Percentiles rank a stretch among this genome's conserved stretches.
Evolutionary conservation across 805 yeast species (phyloP).

Genomic region (Starmerella khaoyaiensis): DNA sequence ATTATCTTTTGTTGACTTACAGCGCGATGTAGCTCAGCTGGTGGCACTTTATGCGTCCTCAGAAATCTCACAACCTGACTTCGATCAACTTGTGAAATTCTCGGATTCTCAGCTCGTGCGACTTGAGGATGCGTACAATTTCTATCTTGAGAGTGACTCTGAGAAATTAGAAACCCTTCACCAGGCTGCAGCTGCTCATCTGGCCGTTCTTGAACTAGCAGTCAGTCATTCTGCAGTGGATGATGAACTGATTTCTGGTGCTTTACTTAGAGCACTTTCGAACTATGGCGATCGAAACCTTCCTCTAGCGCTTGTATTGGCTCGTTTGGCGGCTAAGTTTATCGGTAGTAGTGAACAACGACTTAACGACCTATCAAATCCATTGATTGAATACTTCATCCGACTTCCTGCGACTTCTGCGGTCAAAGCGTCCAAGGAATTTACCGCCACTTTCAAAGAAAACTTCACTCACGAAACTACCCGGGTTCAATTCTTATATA

Average conservation of each 20-base stretch:
- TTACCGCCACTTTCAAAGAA: constrained; percentile 54
- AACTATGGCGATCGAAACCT: background rate
- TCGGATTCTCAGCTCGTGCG: constrained; percentile 5
- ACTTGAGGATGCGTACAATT: constrained; percentile 6
- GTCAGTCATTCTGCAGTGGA: constrained; percentile 36
- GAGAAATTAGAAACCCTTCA: constrained; percentile 34
- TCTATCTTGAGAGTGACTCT: constrained; percentile 18
- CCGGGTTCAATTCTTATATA: constrained; percentile 52
- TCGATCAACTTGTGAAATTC: constrained; percentile 5
- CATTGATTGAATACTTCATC: constrained; percentile 34
- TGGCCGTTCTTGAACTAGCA: constrained; percentile 53
- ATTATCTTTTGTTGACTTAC: background rate
- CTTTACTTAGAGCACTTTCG: constrained; percentile 30
- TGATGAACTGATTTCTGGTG: constrained; percentile 32
- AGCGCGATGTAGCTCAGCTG: constrained; percentile 5
- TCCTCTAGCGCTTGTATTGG: constrained; percentile 3
- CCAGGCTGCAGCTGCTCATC: constrained; percentile 24
- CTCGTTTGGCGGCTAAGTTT: constrained; percentile 12
- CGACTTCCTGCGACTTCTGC: constrained; percentile 38
- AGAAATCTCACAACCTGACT: no score
- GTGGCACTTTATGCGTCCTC: constrained; percentile 13
- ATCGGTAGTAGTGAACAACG: constrained; percentile 7
- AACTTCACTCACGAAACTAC: constrained; percentile 25
- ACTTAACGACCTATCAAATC: constrained; percentile 4
- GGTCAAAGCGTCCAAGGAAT: constrained; percentile 39